Conservation (phyloP, 2,329 filamentous ascomycete genomes). For the Sphaerostilbella broomeana region DNA sequence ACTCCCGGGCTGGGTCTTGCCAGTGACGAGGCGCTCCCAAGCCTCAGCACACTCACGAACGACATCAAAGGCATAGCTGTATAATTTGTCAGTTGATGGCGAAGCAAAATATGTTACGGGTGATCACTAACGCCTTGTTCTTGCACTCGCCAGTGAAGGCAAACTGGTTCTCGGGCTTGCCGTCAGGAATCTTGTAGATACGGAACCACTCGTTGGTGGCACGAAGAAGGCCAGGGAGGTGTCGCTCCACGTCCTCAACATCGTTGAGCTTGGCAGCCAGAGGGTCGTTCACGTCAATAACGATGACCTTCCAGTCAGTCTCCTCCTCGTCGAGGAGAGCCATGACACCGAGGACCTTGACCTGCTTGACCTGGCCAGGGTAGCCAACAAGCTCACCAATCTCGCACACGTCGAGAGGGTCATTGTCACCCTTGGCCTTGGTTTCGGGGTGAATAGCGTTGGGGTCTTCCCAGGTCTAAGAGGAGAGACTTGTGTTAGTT, state of each 20-base stretch:
- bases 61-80: slow-evolving; percentile 85
- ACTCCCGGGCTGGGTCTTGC: slow-evolving; percentile 72
- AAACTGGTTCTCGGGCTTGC: slow-evolving; percentile 99
- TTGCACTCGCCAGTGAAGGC: slow-evolving; percentile 99
- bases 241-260: slow-evolving; percentile 97
- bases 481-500: slow-evolving; percentile 6
- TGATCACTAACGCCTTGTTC: slow-evolving; percentile 75
- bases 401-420: slow-evolving; percentile 98
- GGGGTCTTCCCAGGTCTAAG: slow-evolving; percentile 97
- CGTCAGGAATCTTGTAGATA: slow-evolving; percentile 99
- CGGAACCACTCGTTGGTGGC: slow-evolving; percentile 99
- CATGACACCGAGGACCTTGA: slow-evolving; percentile 99
- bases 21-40: slow-evolving; percentile 92
- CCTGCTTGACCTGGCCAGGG: slow-evolving; percentile 95
- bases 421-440: slow-evolving; percentile 99
- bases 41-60: slow-evolving; percentile 93
- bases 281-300: slow-evolving; percentile 97
- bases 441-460: slow-evolving; percentile 94
- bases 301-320: slow-evolving; percentile 99
- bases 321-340: slow-evolving; percentile 98
- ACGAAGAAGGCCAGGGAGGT: slow-evolving; percentile 91
- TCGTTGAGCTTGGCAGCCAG: slow-evolving; percentile 95
- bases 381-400: slow-evolving; percentile 97
- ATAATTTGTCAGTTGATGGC: slow-evolving; percentile 7
- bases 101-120: not conserved